Percentiles rank a stretch among this genome's conserved stretches.
Conservation (phyloP, 2,329 filamentous ascomycete species). For the Beauveria brongniartii region DNA sequence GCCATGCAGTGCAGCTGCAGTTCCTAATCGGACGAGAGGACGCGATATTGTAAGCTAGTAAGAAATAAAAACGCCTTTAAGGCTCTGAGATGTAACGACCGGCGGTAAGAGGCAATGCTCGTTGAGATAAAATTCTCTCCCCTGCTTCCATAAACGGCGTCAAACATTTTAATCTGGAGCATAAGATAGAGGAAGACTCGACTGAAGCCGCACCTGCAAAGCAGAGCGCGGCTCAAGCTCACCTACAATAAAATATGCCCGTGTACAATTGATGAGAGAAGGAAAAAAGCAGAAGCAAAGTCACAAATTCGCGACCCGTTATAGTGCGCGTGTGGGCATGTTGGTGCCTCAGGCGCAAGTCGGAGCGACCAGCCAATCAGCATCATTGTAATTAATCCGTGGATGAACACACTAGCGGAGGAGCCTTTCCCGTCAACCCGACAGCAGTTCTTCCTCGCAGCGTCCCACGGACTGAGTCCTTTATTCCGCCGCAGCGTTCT, state of each 20-base stretch:
- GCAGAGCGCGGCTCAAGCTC: conserved; percentile 45
- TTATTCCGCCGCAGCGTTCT: conserved; percentile 27
- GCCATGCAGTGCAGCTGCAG: conserved; percentile 95
- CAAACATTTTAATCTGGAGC: conserved; percentile 47
- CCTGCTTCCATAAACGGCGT: conserved; percentile 68
- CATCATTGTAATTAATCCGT: conserved; percentile 34
- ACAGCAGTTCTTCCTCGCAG: conserved; percentile 27
- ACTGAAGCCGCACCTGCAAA: conserved; percentile 37
- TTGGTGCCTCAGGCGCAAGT: conserved; percentile 30
- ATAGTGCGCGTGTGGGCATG: conserved; percentile 13
- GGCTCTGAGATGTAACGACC: conserved; percentile 52
- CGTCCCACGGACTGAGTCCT: conserved; percentile 34
- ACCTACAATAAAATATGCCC: conserved; percentile 67
- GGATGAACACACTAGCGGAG: conserved; percentile 27
- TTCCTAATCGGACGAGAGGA: conserved; percentile 46
- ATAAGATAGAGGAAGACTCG: conserved; percentile 68
- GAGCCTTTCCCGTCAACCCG: conserved; percentile 28
- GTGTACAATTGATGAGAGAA: conserved; percentile 52
- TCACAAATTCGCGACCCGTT: conserved; percentile 9
- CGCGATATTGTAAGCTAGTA: background rate
- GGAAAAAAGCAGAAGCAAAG: conserved; percentile 28
- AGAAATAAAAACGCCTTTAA: background rate
- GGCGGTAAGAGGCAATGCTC: conserved; percentile 65
- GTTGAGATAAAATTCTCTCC: conserved; percentile 49
- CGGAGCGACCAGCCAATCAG: conserved; percentile 30